Evolutionary conservation across 768 basidiomycete genomes (phyloP).

Genomic region (Suillus decipiens): DNA sequence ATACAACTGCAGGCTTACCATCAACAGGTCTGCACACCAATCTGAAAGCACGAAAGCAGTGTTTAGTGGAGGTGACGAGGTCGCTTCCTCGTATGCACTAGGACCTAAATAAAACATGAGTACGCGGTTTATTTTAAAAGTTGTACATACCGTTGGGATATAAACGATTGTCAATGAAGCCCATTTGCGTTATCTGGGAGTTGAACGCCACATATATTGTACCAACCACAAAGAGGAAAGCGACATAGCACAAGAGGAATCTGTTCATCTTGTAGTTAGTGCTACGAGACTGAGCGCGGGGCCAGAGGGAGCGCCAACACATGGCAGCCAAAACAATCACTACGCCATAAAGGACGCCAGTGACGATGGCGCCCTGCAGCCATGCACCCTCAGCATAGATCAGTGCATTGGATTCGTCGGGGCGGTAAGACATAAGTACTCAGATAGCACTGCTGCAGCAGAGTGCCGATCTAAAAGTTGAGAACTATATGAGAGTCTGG

Average conservation of each 20-base stretch:
- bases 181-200: slow-evolving; percentile 29
- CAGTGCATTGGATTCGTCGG: slow-evolving; percentile 12
- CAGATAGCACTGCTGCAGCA: background rate
- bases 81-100: slow-evolving; percentile 24
- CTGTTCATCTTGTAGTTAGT: slow-evolving; percentile 19
- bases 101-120: slow-evolving; percentile 21
- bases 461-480: background rate
- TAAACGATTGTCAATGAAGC: slow-evolving; percentile 32
- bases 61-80: slow-evolving; percentile 28
- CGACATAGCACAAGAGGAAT: slow-evolving; percentile 33
- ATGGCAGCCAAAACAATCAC: slow-evolving; percentile 27
- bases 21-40: slow-evolving; percentile 32
- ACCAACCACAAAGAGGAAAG: slow-evolving; percentile 29
- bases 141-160: slow-evolving; percentile 31
- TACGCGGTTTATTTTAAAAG: no score
- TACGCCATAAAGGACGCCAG: slow-evolving; percentile 29
- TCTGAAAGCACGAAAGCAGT: slow-evolving; percentile 31
- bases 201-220: slow-evolving; percentile 30
- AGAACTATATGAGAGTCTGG: background rate
- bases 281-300: slow-evolving; percentile 17
- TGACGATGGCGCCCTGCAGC: slow-evolving; percentile 32
- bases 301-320: slow-evolving; percentile 32
- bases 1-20: slow-evolving; percentile 21
- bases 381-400: slow-evolving; percentile 31
- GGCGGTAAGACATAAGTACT: slow-evolving; percentile 19